phyloP scores from a whole-genome alignment of 352 stramenopile genomes.

The Albugo candida region DNA sequence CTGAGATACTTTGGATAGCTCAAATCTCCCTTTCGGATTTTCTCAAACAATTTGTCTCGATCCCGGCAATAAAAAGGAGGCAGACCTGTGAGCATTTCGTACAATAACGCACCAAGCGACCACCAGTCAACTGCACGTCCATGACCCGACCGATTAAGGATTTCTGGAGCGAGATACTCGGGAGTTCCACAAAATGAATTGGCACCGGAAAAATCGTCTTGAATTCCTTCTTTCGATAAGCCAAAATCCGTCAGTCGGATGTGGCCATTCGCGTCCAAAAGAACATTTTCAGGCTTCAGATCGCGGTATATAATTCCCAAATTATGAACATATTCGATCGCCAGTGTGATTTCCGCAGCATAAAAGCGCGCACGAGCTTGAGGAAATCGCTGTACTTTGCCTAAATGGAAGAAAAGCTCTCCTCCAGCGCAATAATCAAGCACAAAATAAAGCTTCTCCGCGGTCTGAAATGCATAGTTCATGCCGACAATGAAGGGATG shows the following conservation, averaged over 20 bases:
- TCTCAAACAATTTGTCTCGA: slow-evolving; percentile 93
- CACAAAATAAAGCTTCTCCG: slow-evolving; percentile 96
- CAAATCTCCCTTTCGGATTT: slow-evolving; percentile 90
- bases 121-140: slow-evolving; percentile 97
- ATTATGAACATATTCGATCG: slow-evolving; percentile 89
- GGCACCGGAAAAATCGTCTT: slow-evolving; percentile 85
- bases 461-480: slow-evolving; percentile 93
- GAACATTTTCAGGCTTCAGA: slow-evolving; percentile 96
- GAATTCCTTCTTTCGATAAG: slow-evolving; percentile 74
- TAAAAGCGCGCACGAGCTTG: slow-evolving; percentile 92
- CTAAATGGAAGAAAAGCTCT: slow-evolving; percentile 87
- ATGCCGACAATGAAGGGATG: slow-evolving; percentile 96
- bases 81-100: slow-evolving; percentile 64
- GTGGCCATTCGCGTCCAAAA: slow-evolving; percentile 90
- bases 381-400: slow-evolving; percentile 85
- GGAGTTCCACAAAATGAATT: slow-evolving; percentile 96
- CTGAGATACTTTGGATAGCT: slow-evolving; percentile 91
- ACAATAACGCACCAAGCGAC: slow-evolving; percentile 81
- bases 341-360: slow-evolving; percentile 91
- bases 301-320: slow-evolving; percentile 93
- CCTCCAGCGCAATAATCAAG: slow-evolving; percentile 96
- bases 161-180: slow-evolving; percentile 98
- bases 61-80: slow-evolving; percentile 90
- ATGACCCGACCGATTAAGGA: slow-evolving; percentile 92
- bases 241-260: slow-evolving; percentile 98